These are phyloP conservation scores for Tephrocybe sp. DNA, from an alignment of 768 basidiomycete genomes.

Conservation along the genomic window DNA sequence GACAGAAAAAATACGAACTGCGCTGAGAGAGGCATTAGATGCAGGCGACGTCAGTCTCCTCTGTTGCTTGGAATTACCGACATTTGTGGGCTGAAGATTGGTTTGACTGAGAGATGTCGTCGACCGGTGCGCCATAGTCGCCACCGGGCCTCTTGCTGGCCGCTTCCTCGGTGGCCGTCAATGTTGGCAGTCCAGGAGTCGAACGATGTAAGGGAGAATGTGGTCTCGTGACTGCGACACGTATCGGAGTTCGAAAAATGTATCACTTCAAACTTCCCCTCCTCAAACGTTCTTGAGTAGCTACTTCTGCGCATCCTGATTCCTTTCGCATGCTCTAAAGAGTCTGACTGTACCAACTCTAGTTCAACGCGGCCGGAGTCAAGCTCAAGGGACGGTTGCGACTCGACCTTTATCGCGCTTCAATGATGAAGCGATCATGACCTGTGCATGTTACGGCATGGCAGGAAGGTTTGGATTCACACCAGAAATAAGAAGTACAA, in stretches of 20 bases:
- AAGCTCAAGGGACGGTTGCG: too few species aligned
- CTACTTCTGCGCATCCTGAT: too few species aligned
- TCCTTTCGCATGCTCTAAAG: too few species aligned
- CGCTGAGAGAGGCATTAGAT: constrained; percentile 18
- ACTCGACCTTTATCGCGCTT: too few species aligned
- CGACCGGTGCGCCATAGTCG: constrained; percentile 23
- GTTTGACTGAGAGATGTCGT: constrained; percentile 20
- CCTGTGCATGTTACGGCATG: too few species aligned
- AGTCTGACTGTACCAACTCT: too few species aligned
- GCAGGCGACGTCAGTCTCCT: constrained; percentile 28
- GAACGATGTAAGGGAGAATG: neutral
- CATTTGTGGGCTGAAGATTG: constrained; percentile 18
- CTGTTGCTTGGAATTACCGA: constrained; percentile 20
- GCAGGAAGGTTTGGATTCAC: too few species aligned
- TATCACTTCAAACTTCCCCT: too few species aligned
- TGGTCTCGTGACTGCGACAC: neutral
- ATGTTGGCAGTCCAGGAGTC: neutral
- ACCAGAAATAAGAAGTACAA: too few species aligned
- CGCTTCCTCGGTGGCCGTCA: constrained; percentile 3
- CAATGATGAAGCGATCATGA: too few species aligned
- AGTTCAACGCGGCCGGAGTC: too few species aligned
- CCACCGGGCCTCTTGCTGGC: constrained; percentile 11
- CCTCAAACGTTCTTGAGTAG: too few species aligned
- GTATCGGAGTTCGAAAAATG: neutral
- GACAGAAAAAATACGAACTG: constrained; percentile 14